Evolutionary conservation across 176 grass and related monocot species (phyloP).

Genomic region (Oryza australiensis): DNA sequence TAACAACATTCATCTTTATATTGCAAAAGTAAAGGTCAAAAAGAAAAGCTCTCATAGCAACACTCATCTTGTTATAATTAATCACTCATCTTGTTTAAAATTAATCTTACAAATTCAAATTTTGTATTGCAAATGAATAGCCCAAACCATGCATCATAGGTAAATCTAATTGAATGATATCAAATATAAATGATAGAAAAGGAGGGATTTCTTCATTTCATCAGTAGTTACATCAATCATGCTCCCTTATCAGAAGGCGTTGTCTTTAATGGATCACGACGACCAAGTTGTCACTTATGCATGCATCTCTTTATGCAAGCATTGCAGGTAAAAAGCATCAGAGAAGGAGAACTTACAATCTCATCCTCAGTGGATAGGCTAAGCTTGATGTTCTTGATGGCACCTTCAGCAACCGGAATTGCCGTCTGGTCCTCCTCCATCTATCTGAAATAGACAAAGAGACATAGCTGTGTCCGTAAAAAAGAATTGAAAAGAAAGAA

Average conservation of each 20-base stretch:
- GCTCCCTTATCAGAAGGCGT: background rate
- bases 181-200: background rate
- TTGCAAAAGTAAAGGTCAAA: too few species aligned
- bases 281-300: background rate
- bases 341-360: conserved; percentile 44
- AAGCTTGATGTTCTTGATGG: conserved; percentile 56
- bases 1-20: too few species aligned
- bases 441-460: conserved; percentile 12
- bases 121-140: background rate
- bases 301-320: background rate
- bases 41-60: background rate
- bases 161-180: background rate
- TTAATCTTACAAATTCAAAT: background rate
- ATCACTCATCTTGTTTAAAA: background rate
- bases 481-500: background rate
- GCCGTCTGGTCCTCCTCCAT: conserved; percentile 65
- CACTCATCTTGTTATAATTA: background rate
- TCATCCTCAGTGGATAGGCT: conserved; percentile 50
- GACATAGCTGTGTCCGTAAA: background rate
- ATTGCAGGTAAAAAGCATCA: conserved; percentile 30
- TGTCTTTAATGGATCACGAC: background rate
- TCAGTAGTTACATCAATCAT: conserved; percentile 3
- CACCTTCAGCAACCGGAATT: conserved; percentile 50
- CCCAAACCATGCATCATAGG: background rate
- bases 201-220: background rate